Evolutionary conservation across 176 grass and related monocot genomes (phyloP).

Genomic region (Dactylis glomerata): DNA sequence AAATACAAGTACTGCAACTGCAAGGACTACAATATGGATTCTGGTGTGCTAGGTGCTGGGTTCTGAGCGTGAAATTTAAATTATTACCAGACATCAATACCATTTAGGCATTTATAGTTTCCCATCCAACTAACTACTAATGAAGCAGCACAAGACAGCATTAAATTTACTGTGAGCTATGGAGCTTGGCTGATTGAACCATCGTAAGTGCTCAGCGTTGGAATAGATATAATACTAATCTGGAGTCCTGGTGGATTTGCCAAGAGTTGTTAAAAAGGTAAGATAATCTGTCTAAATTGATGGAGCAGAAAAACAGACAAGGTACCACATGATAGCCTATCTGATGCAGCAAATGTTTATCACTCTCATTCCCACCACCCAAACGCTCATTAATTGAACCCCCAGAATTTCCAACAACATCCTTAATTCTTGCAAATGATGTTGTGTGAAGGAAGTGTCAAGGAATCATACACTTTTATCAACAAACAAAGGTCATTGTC

Average conservation of each 20-base stretch:
- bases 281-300: neutral
- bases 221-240: constrained; percentile 6
- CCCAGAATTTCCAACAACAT: constrained; percentile 12
- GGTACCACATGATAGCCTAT: neutral
- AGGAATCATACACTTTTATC: neutral
- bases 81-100: neutral
- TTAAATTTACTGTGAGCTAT: neutral
- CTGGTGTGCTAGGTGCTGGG: neutral
- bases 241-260: neutral
- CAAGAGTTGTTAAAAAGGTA: neutral
- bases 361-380: neutral
- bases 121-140: neutral
- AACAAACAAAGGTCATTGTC: neutral
- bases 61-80: neutral
- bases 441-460: neutral
- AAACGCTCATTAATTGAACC: constrained; percentile 13
- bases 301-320: constrained; percentile 4
- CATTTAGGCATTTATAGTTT: neutral
- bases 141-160: neutral
- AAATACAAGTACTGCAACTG: neutral
- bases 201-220: neutral
- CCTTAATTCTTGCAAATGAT: constrained; percentile 7
- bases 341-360: neutral
- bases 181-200: neutral
- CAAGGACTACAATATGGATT: neutral